These are phyloP conservation scores for Epichloe baconii DNA, from an alignment of 2,329 filamentous ascomycete species.

Conservation along the genomic window DNA sequence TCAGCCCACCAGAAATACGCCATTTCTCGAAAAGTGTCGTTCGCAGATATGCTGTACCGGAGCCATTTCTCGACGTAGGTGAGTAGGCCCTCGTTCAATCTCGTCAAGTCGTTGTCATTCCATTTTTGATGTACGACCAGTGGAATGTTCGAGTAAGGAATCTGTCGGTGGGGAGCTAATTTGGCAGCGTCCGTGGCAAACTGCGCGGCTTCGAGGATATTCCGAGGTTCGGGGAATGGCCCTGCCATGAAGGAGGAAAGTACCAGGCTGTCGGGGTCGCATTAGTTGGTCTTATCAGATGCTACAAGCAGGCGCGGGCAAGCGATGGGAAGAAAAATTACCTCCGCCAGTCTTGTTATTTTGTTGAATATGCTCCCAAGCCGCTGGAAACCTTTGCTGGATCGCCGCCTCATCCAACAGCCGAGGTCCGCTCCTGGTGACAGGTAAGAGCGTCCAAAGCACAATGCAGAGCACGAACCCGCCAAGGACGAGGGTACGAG, in stretches of 20 bases:
- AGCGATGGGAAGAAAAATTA: constrained; percentile 1
- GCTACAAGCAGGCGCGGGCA: neutral
- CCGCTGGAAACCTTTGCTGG: constrained; percentile 7
- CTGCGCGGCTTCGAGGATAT: constrained; percentile 11
- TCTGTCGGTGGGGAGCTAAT: constrained; percentile 5
- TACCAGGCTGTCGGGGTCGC: constrained; percentile 10
- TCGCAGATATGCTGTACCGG: constrained; percentile 4
- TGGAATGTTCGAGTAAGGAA: constrained; percentile 13
- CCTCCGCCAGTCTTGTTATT: constrained; percentile 10
- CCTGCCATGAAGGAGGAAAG: constrained; percentile 11
- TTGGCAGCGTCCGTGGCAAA: constrained; percentile 10
- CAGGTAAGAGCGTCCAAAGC: constrained; percentile 2
- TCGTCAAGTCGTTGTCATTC: constrained; percentile 7
- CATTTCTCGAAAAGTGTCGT: constrained; percentile 8
- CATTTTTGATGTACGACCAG: constrained; percentile 14
- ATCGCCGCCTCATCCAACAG: neutral
- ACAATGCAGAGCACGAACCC: constrained; percentile 4
- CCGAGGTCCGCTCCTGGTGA: neutral
- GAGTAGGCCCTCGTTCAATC: constrained; percentile 10
- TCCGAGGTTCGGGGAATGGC: constrained; percentile 6
- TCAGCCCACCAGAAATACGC: constrained; percentile 15
- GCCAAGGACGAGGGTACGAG: neutral
- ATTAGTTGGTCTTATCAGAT: neutral
- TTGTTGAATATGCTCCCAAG: constrained; percentile 11
- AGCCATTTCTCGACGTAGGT: constrained; percentile 13